Evolutionary conservation across 2,329 filamentous ascomycete genomes (phyloP).

Genomic region (Aspergillus melleus): DNA sequence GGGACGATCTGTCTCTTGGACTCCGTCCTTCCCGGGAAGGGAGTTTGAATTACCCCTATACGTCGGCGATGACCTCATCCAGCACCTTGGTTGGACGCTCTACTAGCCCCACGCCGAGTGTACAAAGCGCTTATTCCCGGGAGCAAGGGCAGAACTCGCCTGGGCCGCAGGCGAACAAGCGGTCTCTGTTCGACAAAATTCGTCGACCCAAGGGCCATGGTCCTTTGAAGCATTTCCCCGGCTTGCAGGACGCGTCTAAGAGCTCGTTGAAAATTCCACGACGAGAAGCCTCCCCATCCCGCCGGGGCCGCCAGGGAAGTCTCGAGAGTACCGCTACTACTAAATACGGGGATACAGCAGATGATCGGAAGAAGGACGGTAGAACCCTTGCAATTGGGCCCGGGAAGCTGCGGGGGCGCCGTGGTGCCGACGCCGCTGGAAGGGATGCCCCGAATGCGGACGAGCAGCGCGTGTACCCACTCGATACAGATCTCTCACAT

Average conservation of each 20-base stretch:
- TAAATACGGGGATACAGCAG: constrained; percentile 28
- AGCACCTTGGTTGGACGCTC: constrained; percentile 61
- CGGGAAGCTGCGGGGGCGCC: constrained; percentile 36
- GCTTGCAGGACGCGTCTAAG: constrained; percentile 29
- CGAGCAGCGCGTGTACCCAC: constrained; percentile 66
- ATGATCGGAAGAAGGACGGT: constrained; percentile 41
- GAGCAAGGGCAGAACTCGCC: constrained; percentile 46
- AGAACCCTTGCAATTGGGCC: constrained; percentile 35
- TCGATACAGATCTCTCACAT: constrained; percentile 85
- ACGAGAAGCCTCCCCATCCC: constrained; percentile 34
- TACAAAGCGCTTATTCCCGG: constrained; percentile 60
- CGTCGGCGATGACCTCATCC: constrained; percentile 52
- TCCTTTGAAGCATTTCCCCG: constrained; percentile 31
- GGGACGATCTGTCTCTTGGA: constrained; percentile 68
- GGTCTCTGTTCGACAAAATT: constrained; percentile 56
- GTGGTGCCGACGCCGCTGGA: constrained; percentile 13
- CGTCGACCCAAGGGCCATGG: constrained; percentile 49
- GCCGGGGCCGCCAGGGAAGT: constrained; percentile 37
- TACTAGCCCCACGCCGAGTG: constrained; percentile 79
- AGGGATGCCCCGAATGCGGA: constrained; percentile 43
- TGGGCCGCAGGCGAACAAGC: constrained; percentile 37
- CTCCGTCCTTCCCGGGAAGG: constrained; percentile 54
- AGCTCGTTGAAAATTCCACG: constrained; percentile 25
- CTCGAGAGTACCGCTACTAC: constrained; percentile 29
- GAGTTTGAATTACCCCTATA: constrained; percentile 33